Evolutionary conservation across 257 asterid genomes (phyloP), one percentile per base, ranked within the genome.

Genomic region (Solanum phureja): DNA sequence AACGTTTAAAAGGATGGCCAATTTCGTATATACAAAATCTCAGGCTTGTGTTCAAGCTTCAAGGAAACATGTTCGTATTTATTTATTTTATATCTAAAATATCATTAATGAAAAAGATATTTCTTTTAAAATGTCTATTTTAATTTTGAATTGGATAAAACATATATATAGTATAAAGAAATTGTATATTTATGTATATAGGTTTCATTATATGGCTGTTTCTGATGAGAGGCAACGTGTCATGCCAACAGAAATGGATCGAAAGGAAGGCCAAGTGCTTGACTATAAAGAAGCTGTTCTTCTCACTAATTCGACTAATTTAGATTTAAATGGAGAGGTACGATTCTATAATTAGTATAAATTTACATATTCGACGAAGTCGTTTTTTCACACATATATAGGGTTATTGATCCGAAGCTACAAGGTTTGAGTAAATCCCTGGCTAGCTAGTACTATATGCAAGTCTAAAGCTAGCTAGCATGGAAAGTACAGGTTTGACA

Each of bases 161-260:
- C 31, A 52, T 33, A 24, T 64, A 38, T 31, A 11, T 34, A 11
- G 49, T 12, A 64, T 13, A 11, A 23, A 52, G 34, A 46, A 24
- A 16, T 3, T 27, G 66, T 0, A 27, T 81, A 24, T 81, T 44
- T 81, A 29, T 81, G 68, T 7, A 42, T 75, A 74, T 73, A 95
- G 98, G 93, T 94, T 94, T 86, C 60, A 90, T 14, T 95, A 90
- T 88, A 94, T 95, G 95, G 96, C 98, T 31, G 69, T 95, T 74
- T 92, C 95, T 0, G 95, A 93, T 33, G 92, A 77, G 83, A 92
- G 93, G 46, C 94, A 94, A 86, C 90, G 97, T 83, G 21, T 86
- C 3, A 95, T 95, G 96, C 97, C 97, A 24, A 88, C 19, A 56
- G 11, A 23, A 0, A 71, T 72, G 69, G 97, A 95, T 88, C 93